Percentiles rank a stretch among this genome's conserved stretches.
phyloP scores from a whole-genome alignment of 129 eudicot genomes.

The Pseudognaphalium luteoalbum region DNA sequence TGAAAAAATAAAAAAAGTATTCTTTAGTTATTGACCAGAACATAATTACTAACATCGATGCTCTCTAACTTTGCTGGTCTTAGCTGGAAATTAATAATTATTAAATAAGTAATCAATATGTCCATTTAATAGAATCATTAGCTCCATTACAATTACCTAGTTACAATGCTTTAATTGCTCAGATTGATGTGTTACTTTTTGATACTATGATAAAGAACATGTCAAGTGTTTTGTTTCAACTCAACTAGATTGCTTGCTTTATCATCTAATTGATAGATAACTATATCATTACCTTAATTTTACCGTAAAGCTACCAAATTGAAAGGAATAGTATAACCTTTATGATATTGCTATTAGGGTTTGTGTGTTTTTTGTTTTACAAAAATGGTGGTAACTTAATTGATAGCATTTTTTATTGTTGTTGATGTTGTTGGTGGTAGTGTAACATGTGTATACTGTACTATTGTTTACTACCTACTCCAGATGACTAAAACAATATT shows the following conservation, averaged over 20 bases:
- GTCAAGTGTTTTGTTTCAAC: conserved; percentile 4
- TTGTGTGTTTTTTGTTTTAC: neutral
- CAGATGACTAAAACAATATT: too few relatives aligned
- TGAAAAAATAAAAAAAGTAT: neutral
- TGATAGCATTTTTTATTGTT: neutral
- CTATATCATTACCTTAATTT: neutral
- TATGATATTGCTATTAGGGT: neutral
- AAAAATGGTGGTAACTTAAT: neutral
- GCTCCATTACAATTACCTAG: conserved; percentile 34
- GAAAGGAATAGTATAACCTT: neutral
- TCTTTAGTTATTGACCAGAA: conserved; percentile 39
- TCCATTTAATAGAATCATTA: conserved; percentile 25
- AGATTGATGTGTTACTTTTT: conserved; percentile 18
- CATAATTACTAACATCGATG: conserved; percentile 15
- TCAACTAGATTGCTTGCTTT: neutral
- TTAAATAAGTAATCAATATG: conserved; percentile 11
- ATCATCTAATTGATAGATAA: neutral
- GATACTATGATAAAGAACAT: neutral
- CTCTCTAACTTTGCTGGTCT: conserved; percentile 8
- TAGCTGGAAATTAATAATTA: conserved; percentile 19
- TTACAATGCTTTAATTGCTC: conserved; percentile 17
- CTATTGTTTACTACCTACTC: neutral
- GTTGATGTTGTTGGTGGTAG: too few relatives aligned
- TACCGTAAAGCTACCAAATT: conserved; percentile 3
- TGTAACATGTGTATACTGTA: too few relatives aligned